Percentiles rank a stretch among this genome's conserved stretches.
These are phyloP conservation scores for Phytomonas francai DNA, from an alignment of 208 protist genomes.

Conservation along the genomic window DNA sequence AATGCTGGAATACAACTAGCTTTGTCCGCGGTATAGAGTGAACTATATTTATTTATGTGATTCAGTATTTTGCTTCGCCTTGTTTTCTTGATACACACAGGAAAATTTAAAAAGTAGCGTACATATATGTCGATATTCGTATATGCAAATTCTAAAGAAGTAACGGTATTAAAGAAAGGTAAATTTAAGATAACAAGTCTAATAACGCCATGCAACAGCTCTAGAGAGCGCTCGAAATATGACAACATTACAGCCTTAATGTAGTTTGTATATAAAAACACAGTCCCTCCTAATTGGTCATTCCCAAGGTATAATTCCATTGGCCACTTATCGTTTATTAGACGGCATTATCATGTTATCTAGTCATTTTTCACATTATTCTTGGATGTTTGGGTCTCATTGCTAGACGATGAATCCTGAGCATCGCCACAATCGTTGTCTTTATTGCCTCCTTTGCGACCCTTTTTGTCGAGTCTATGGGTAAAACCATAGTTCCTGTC, in stretches of 20 bases:
- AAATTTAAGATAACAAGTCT: conserved; percentile 1
- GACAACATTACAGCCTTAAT: not conserved
- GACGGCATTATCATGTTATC: not conserved
- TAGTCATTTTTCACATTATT: not conserved
- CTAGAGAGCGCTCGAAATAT: not conserved
- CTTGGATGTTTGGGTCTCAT: not conserved
- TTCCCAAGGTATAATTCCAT: not conserved
- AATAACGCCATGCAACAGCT: not conserved
- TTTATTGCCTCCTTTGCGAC: not conserved
- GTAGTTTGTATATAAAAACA: not conserved
- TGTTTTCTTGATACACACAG: not conserved
- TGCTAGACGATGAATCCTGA: not conserved
- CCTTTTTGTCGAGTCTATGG: not conserved
- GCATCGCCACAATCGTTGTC: not conserved
- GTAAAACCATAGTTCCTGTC: not conserved
- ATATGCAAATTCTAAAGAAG: not conserved
- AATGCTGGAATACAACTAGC: not conserved
- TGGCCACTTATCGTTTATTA: not conserved
- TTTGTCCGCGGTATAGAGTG: not conserved
- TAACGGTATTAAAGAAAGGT: not conserved
- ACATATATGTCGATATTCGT: conserved; percentile 9
- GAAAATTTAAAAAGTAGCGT: conserved; percentile 5
- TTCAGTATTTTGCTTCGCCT: not conserved
- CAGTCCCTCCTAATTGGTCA: not conserved
- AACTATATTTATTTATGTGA: not conserved